Percentiles rank a stretch among this genome's conserved stretches.
These are phyloP conservation scores for Stemphylium beticola DNA, from an alignment of 2,329 filamentous ascomycete genomes.

Conservation along the genomic window DNA sequence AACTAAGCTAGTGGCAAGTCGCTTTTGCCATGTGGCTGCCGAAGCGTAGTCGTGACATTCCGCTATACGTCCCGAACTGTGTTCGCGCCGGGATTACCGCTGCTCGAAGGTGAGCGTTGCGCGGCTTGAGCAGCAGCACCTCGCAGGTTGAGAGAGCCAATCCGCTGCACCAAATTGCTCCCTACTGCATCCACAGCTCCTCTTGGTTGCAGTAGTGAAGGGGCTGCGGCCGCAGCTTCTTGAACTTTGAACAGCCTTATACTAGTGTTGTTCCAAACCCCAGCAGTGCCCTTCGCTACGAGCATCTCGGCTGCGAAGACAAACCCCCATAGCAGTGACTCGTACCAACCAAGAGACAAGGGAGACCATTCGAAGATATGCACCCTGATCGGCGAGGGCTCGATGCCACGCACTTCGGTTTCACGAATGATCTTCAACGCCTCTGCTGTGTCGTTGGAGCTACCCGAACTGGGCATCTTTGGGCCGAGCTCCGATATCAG, in stretches of 20 bases:
- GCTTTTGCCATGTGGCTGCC: background rate
- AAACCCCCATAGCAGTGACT: slow-evolving; percentile 91
- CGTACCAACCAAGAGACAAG: slow-evolving; percentile 91
- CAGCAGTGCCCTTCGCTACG: slow-evolving; percentile 82
- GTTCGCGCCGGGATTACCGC: slow-evolving; percentile 29
- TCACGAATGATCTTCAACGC: slow-evolving; percentile 60
- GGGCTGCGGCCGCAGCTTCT: slow-evolving; percentile 79
- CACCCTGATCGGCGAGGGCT: slow-evolving; percentile 74
- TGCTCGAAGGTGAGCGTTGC: slow-evolving; percentile 21
- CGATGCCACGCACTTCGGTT: slow-evolving; percentile 72
- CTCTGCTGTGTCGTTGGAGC: slow-evolving; percentile 47
- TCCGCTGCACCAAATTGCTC: slow-evolving; percentile 84
- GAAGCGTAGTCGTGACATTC: slow-evolving; percentile 5
- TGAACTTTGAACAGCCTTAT: slow-evolving; percentile 91
- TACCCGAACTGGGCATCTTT: slow-evolving; percentile 57
- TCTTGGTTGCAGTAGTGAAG: slow-evolving; percentile 80
- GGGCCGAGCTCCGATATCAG: slow-evolving; percentile 69
- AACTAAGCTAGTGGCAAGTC: background rate
- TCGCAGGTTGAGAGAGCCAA: slow-evolving; percentile 79
- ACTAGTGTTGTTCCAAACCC: slow-evolving; percentile 90
- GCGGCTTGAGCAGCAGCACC: slow-evolving; percentile 33
- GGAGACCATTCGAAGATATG: slow-evolving; percentile 96
- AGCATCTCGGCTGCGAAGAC: slow-evolving; percentile 91
- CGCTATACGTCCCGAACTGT: slow-evolving; percentile 46
- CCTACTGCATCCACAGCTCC: slow-evolving; percentile 94